A percentile compares a stretch with the other conserved stretches of the same genome.
These are phyloP conservation scores for Melanopsichium pennsylvanicum DNA, from an alignment of 1,284 basidiomycete species.

Conservation along the genomic window DNA sequence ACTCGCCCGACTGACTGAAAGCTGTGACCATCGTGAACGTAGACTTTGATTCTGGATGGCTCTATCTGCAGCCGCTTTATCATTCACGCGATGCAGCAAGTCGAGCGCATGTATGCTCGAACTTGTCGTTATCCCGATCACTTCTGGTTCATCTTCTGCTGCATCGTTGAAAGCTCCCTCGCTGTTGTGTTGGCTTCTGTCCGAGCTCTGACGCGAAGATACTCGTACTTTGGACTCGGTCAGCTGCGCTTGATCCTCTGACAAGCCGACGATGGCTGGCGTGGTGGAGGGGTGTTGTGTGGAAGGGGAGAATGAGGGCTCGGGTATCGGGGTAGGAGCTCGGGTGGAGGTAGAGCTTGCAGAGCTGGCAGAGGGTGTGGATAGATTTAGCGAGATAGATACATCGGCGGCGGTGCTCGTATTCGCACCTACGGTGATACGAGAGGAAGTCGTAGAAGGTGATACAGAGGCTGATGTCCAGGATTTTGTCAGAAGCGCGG, in stretches of 20 bases:
- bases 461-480: slow-evolving; percentile 30
- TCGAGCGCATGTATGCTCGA: slow-evolving; percentile 41
- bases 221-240: not conserved
- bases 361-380: slow-evolving; percentile 4
- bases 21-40: slow-evolving; percentile 22
- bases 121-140: slow-evolving; percentile 20
- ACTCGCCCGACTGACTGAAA: slow-evolving; percentile 24
- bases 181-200: slow-evolving; percentile 4
- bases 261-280: not conserved
- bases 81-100: slow-evolving; percentile 35
- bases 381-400: not conserved
- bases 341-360: slow-evolving; percentile 23
- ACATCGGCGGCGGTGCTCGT: slow-evolving; percentile 35
- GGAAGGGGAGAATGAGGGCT: slow-evolving; percentile 14
- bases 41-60: slow-evolving; percentile 11
- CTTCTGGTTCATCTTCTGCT: slow-evolving; percentile 24
- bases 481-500: slow-evolving; percentile 15
- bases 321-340: slow-evolving; percentile 26
- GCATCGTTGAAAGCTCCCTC: slow-evolving; percentile 27
- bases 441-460: slow-evolving; percentile 22
- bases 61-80: slow-evolving; percentile 30
- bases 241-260: not conserved
- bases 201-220: slow-evolving; percentile 1
- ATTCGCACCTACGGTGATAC: slow-evolving; percentile 30
- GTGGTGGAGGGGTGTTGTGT: slow-evolving; percentile 8